Percentiles rank a stretch among this genome's conserved stretches.
phyloP scores from a whole-genome alignment of 2,329 filamentous ascomycete species.

The Geosmithia flava region DNA sequence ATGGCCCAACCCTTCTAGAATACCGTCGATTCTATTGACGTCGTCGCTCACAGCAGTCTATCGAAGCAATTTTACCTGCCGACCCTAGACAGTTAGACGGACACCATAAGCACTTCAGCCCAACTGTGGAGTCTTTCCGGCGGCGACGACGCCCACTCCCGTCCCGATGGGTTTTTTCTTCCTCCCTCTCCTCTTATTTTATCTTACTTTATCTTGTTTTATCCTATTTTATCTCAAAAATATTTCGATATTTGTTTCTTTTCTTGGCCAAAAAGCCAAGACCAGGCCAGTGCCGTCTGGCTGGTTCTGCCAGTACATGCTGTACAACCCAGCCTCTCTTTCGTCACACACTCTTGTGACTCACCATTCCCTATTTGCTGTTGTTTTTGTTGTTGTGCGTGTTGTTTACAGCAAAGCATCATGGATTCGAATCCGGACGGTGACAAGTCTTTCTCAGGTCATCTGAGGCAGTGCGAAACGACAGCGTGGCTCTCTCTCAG shows the following conservation, averaged over 20 bases:
- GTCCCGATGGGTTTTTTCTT: not conserved
- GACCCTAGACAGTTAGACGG: not conserved
- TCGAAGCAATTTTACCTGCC: not conserved
- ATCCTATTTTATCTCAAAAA: no score
- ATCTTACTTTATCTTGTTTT: not conserved
- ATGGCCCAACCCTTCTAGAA: no score
- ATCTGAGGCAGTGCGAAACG: not conserved
- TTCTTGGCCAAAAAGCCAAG: no score
- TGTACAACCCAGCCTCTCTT: no score
- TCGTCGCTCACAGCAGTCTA: no score
- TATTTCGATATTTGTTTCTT: no score
- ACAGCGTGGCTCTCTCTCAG: not conserved
- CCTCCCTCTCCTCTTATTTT: not conserved
- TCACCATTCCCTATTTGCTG: no score
- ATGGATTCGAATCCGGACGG: not conserved
- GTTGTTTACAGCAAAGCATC: not conserved
- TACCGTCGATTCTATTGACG: no score
- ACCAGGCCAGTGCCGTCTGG: not conserved
- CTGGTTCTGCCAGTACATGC: not conserved
- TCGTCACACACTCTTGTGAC: no score
- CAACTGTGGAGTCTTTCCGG: constrained; percentile 6
- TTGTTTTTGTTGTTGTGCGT: not conserved
- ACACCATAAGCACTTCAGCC: constrained; percentile 4
- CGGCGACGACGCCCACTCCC: constrained; percentile 1
- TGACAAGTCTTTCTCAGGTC: not conserved